Evolutionary conservation across 2,329 filamentous ascomycete genomes (phyloP).

Genomic region (Lecanicillium sp.): DNA sequence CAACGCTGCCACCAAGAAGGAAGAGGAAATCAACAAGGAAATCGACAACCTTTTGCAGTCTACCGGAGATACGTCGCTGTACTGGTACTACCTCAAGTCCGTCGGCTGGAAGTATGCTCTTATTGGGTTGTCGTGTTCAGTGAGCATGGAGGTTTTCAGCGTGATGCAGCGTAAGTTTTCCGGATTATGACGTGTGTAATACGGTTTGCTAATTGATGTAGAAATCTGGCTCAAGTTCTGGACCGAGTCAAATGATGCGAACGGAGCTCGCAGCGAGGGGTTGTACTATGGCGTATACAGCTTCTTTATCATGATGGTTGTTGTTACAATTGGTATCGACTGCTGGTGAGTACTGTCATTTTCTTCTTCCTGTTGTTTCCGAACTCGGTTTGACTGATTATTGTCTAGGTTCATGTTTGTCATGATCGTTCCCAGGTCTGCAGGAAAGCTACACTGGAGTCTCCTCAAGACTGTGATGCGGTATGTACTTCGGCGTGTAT

Average conservation of each 20-base stretch:
- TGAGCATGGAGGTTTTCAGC: background rate
- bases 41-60: conserved; percentile 1
- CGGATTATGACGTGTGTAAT: background rate
- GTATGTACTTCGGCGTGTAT: background rate
- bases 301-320: background rate
- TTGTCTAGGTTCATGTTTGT: conserved; percentile 5
- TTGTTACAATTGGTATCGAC: background rate
- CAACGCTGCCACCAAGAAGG: background rate
- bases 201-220: too few relatives aligned
- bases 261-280: background rate
- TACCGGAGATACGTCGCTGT: conserved; percentile 7
- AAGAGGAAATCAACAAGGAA: background rate
- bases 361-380: background rate
- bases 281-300: conserved; percentile 2
- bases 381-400: too few relatives aligned
- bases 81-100: conserved; percentile 11
- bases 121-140: background rate
- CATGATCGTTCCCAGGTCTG: background rate
- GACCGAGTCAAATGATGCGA: conserved; percentile 14
- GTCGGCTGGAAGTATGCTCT: conserved; percentile 5
- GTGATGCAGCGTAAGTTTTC: background rate
- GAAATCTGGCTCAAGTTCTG: conserved; percentile 26
- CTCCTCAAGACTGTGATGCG: background rate
- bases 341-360: conserved; percentile 6
- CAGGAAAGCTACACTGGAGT: background rate